Evolutionary conservation across 2,329 filamentous ascomycete species (phyloP), one percentile per base, ranked within the genome.

Genomic region (Aureobasidium sp.): DNA sequence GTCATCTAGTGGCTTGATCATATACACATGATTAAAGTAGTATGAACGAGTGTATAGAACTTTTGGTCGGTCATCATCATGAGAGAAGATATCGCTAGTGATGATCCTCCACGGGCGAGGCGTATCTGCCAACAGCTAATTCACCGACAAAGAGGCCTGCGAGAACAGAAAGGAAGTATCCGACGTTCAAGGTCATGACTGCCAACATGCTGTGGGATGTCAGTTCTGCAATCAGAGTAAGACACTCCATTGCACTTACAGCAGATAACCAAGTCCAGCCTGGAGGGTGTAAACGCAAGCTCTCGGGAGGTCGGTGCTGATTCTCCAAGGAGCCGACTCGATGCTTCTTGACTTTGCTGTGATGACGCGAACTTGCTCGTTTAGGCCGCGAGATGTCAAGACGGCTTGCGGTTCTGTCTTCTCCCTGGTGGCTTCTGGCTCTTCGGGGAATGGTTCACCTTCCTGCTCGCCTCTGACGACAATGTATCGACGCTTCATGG

Each of bases 111-210:
- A 76, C 74, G 25, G 76, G 67, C 48, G 78, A 71, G 31, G 78
- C 78, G 68, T 86, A 94, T 66, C 91, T 84, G 34, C 91, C 91
- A 64, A 94, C 82, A 0, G 84, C 82, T 47, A 97, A 76, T 72
- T 94, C 94, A 27, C 93, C 93, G n/a, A 95, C 71, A 70, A 97
- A 97, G 1, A 88, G 83, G 15, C 88, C 88, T 5, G 80, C 87
- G 12, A 95, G 80, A n/a, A 92, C 82, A 0, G 89, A 91, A 61
- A 91, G 75, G 73, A 93, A 93, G 72, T 94, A 94, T 14, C 90
- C 90, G 17, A 93, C 83, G 68, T 94, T 94, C 78, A 90, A 85
- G 1, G 89, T 92, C 90, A 94, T 96, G 71, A 95, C 88, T 15
- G 89, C 90, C 76, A 96, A 78, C 91, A 96, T 96, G 64, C 91